A percentile compares a stretch with the other conserved stretches of the same genome.
Evolutionary conservation across 371 early-diverging fungal genomes (phyloP).

Genomic region (Zopfochytrium polystomum): DNA sequence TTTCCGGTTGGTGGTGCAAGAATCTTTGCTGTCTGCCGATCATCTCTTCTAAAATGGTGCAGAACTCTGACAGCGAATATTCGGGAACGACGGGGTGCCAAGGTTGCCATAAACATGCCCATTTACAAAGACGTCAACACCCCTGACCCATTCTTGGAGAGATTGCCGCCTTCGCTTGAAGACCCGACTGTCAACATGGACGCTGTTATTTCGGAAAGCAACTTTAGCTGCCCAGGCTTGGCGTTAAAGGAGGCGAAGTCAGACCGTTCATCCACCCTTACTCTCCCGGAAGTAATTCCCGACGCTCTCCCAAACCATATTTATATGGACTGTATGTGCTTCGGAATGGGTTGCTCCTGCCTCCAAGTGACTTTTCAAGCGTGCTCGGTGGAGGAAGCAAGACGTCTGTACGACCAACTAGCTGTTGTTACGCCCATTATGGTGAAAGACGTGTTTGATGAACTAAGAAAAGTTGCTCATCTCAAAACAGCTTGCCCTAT

Average conservation of each 20-base stretch:
- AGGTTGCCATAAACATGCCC: constrained; percentile 75
- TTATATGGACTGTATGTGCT: constrained; percentile 98
- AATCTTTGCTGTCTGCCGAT: too few species aligned
- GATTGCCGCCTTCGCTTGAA: constrained; percentile 37
- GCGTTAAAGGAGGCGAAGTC: too few species aligned
- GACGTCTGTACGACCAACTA: constrained; percentile 93
- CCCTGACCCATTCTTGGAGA: constrained; percentile 83
- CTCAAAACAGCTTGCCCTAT: constrained; percentile 67
- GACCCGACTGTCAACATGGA: constrained; percentile 17
- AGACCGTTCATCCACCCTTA: too few species aligned
- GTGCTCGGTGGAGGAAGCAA: constrained; percentile 90
- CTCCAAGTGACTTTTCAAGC: constrained; percentile 99
- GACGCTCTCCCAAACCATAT: constrained; percentile 85
- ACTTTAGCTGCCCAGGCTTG: too few species aligned
- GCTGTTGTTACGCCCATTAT: constrained; percentile 93
- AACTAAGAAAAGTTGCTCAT: background rate
- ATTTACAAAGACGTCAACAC: constrained; percentile 72
- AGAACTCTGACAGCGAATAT: constrained; percentile 94
- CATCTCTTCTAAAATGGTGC: too few species aligned
- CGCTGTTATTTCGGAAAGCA: too few species aligned
- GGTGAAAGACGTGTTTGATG: constrained; percentile 23
- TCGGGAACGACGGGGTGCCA: constrained; percentile 83
- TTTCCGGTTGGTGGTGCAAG: too few species aligned
- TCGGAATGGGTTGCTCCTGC: constrained; percentile 99
- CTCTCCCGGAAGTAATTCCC: constrained; percentile 35